Conservation (phyloP, 179 eudicot genomes). For the Beta corolliflora region DNA sequence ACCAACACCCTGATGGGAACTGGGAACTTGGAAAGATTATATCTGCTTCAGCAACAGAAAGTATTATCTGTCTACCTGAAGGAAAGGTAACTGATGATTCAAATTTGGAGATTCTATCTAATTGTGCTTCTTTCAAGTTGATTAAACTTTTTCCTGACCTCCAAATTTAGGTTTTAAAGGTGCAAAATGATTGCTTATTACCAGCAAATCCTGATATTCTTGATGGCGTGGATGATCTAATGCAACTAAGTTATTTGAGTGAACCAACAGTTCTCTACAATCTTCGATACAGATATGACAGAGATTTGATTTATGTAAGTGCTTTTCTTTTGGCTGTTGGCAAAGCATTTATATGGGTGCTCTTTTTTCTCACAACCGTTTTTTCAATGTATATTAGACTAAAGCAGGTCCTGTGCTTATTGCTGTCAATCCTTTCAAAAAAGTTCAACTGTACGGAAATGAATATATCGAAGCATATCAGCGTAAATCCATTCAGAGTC, state of each 20-base stretch:
- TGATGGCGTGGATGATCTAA: constrained; percentile 98
- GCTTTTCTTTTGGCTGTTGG: constrained; percentile 14
- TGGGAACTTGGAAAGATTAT: constrained; percentile 89
- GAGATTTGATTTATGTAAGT: constrained; percentile 85
- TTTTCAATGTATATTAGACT: constrained; percentile 48
- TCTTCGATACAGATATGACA: constrained; percentile 82
- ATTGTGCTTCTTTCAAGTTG: constrained; percentile 10
- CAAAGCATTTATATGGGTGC: background rate
- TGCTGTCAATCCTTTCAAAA: constrained; percentile 92
- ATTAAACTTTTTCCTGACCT: constrained; percentile 8
- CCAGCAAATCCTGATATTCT: constrained; percentile 98
- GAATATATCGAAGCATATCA: constrained; percentile 77
- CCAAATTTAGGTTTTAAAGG: constrained; percentile 70
- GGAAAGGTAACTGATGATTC: constrained; percentile 63
- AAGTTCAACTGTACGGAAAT: constrained; percentile 78
- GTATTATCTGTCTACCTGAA: constrained; percentile 66
- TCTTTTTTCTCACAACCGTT: constrained; percentile 13
- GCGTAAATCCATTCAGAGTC: constrained; percentile 63
- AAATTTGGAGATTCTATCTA: background rate
- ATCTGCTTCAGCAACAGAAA: constrained; percentile 65
- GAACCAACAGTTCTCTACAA: constrained; percentile 96
- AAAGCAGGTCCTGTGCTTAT: constrained; percentile 99
- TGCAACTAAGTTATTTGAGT: constrained; percentile 93
- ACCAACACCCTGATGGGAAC: constrained; percentile 77
- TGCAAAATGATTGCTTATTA: constrained; percentile 62